Percentiles rank a stretch among this genome's conserved stretches.
Conservation (phyloP, 78 protist species). For the Andalucia godoyi region DNA sequence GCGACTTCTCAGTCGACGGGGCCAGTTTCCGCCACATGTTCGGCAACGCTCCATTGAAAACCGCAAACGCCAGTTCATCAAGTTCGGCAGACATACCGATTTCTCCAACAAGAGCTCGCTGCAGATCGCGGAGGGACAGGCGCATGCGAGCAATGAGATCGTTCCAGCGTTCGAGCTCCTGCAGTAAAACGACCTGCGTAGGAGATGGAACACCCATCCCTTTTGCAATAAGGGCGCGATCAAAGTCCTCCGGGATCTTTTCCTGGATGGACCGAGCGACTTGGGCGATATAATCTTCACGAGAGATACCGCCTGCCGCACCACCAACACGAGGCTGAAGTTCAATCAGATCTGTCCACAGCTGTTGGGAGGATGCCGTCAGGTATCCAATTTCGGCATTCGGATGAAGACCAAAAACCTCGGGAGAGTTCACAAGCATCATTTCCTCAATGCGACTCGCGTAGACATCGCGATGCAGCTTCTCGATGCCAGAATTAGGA, state of each 20-base stretch:
- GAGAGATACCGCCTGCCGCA: slow-evolving; percentile 26
- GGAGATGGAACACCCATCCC: slow-evolving; percentile 21
- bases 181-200: slow-evolving; percentile 65
- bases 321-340: slow-evolving; percentile 54
- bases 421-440: slow-evolving; percentile 60
- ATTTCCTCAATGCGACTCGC: slow-evolving; percentile 19
- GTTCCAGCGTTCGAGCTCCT: slow-evolving; percentile 82
- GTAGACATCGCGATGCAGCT: slow-evolving; percentile 6
- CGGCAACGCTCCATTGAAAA: slow-evolving; percentile 67
- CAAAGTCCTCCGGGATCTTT: slow-evolving; percentile 38
- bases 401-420: slow-evolving; percentile 80
- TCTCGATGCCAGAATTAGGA: background rate
- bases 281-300: slow-evolving; percentile 23
- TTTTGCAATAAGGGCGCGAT: slow-evolving; percentile 11
- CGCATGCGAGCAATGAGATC: slow-evolving; percentile 38
- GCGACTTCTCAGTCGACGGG: slow-evolving; percentile 57
- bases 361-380: slow-evolving; percentile 18
- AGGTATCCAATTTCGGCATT: slow-evolving; percentile 84
- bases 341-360: slow-evolving; percentile 48
- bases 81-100: slow-evolving; percentile 66
- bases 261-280: slow-evolving; percentile 13
- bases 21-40: slow-evolving; percentile 53
- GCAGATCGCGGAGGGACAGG: slow-evolving; percentile 34
- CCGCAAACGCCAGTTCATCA: slow-evolving; percentile 46
- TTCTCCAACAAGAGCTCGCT: slow-evolving; percentile 71